Conservation (phyloP, 345 rosid species). For the Eucalyptus erythrocorys region DNA sequence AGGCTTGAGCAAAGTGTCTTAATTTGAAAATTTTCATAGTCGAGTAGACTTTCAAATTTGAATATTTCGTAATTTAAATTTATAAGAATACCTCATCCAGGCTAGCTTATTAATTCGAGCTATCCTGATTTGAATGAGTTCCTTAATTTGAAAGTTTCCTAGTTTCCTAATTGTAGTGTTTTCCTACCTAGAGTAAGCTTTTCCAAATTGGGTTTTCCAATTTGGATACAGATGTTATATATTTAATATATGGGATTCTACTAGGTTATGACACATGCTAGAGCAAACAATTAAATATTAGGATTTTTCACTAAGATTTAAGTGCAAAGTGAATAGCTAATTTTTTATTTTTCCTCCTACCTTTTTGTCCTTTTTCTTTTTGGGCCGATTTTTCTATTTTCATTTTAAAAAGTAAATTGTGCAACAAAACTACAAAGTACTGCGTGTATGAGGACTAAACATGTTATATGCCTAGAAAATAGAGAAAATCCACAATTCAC, state of each 20-base stretch:
- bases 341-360: too few relatives aligned
- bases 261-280: accelerated
- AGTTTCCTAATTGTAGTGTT: background rate
- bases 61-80: background rate
- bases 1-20: too few relatives aligned
- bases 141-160: background rate
- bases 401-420: background rate
- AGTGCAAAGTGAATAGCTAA: too few relatives aligned
- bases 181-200: background rate
- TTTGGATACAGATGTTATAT: background rate
- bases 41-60: background rate
- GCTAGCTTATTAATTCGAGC: background rate
- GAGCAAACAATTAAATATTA: background rate
- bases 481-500: too few relatives aligned
- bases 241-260: background rate
- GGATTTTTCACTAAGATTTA: background rate
- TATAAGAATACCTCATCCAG: background rate
- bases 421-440: background rate
- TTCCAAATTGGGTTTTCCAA: background rate
- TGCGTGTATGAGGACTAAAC: too few relatives aligned
- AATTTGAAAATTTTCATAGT: too few relatives aligned
- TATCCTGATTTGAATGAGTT: background rate
- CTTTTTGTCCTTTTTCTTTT: too few relatives aligned
- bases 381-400: background rate
- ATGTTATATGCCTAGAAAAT: background rate